A percentile compares a stretch with the other conserved stretches of the same genome.
Conservation (phyloP, 2,329 filamentous ascomycete species). For the Arthroderma uncinatum region DNA sequence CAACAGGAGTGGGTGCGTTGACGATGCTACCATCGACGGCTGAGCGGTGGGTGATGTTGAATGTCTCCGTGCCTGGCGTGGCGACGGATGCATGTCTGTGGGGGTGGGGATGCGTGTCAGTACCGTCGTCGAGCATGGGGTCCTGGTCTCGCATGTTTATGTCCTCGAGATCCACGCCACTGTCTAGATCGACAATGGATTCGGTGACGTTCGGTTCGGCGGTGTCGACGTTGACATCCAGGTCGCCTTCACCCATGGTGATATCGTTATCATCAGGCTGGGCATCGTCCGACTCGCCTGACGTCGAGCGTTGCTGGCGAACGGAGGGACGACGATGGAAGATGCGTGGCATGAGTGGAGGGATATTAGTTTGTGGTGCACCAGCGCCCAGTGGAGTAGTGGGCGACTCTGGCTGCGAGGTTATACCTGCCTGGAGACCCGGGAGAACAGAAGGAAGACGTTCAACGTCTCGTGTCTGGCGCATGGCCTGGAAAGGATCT, state of each 20-base stretch:
- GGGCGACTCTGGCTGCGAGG: conserved; percentile 85
- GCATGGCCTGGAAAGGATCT: conserved; percentile 57
- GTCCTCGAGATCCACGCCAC: conserved; percentile 73
- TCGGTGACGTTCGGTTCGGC: conserved; percentile 42
- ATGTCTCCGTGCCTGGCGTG: conserved; percentile 67
- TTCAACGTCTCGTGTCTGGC: conserved; percentile 55
- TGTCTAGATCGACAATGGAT: conserved; percentile 67
- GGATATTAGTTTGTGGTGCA: conserved; percentile 41
- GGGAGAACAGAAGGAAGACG: conserved; percentile 72
- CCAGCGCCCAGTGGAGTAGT: conserved; percentile 64
- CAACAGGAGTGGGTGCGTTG: conserved; percentile 57
- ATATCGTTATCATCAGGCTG: conserved; percentile 81
- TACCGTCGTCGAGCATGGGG: conserved; percentile 63
- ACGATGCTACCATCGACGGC: conserved; percentile 75
- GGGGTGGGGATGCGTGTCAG: conserved; percentile 46
- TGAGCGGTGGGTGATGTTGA: conserved; percentile 83
- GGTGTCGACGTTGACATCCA: conserved; percentile 9
- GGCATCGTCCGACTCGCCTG: conserved; percentile 77
- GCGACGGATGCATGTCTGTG: background rate
- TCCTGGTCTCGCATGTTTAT: conserved; percentile 70
- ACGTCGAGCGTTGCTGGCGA: conserved; percentile 74
- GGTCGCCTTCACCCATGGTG: conserved; percentile 56
- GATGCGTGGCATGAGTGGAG: conserved; percentile 45
- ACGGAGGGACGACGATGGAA: conserved; percentile 63
- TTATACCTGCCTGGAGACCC: conserved; percentile 54